Conservation (phyloP, 805 yeast genomes). For the Zygosaccharomyces rouxii region DNA sequence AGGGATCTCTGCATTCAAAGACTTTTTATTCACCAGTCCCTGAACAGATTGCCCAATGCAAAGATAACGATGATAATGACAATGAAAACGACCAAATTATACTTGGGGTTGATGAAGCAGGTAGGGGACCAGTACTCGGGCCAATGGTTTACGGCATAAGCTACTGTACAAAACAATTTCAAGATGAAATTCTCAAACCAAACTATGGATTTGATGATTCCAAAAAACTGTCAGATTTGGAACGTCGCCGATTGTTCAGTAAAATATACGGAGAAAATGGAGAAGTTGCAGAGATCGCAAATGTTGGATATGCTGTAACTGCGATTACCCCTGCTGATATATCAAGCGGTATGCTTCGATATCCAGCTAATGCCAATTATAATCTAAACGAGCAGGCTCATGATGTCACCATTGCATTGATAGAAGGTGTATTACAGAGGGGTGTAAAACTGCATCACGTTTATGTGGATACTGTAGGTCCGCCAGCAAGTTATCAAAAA, state of each 20-base stretch:
- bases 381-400: conserved; percentile 96
- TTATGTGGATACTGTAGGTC: conserved; percentile 95
- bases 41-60: neutral
- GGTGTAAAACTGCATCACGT: conserved; percentile 67
- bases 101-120: conserved; percentile 97
- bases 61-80: neutral
- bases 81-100: conserved; percentile 30
- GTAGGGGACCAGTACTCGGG: conserved; percentile 96
- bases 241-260: conserved; percentile 58
- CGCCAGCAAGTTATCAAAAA: conserved; percentile 77
- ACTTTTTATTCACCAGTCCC: conserved; percentile 54
- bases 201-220: conserved; percentile 89
- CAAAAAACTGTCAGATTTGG: conserved; percentile 71
- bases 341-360: conserved; percentile 79
- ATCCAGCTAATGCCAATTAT: conserved; percentile 43
- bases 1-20: conserved; percentile 35
- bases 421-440: conserved; percentile 54
- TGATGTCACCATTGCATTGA: conserved; percentile 81
- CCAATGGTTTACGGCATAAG: conserved; percentile 96
- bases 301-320: conserved; percentile 86
- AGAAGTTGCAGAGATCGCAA: conserved; percentile 40
- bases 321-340: conserved; percentile 85
- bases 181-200: conserved; percentile 42
- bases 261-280: conserved; percentile 45
- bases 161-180: conserved; percentile 59